These are phyloP conservation scores for Acacia acuminata DNA, from an alignment of 306 rosid genomes.

Conservation along the genomic window DNA sequence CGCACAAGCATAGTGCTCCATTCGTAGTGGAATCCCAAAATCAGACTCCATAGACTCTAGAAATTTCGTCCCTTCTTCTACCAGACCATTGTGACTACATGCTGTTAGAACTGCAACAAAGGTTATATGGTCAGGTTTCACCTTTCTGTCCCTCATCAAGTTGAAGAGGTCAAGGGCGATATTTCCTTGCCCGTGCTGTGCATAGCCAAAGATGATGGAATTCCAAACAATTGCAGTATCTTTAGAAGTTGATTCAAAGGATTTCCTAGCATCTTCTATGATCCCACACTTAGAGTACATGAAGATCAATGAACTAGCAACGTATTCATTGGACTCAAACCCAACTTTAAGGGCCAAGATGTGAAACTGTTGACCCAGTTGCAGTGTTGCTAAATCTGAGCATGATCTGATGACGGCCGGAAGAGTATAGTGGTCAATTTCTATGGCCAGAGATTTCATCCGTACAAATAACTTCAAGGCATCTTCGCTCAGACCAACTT, in stretches of 20 bases:
- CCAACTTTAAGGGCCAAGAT: slow-evolving; percentile 58
- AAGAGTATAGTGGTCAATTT: slow-evolving; percentile 68
- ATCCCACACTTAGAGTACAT: slow-evolving; percentile 93
- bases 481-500: slow-evolving; percentile 71
- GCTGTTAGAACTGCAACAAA: slow-evolving; percentile 85
- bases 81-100: slow-evolving; percentile 79
- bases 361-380: slow-evolving; percentile 79
- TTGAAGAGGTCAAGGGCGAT: slow-evolving; percentile 64
- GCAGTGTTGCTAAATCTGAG: slow-evolving; percentile 77
- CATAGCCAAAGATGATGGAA: slow-evolving; percentile 82
- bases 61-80: slow-evolving; percentile 64
- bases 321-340: slow-evolving; percentile 57
- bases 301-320: slow-evolving; percentile 78
- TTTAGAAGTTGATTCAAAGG: slow-evolving; percentile 60
- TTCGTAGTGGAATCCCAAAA: slow-evolving; percentile 54
- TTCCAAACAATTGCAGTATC: slow-evolving; percentile 72
- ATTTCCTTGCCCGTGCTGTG: slow-evolving; percentile 79
- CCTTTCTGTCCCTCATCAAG: slow-evolving; percentile 60
- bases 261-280: slow-evolving; percentile 73
- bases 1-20: slow-evolving; percentile 90
- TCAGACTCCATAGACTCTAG: slow-evolving; percentile 56
- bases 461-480: slow-evolving; percentile 58
- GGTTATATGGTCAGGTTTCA: slow-evolving; percentile 82
- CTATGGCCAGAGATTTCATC: slow-evolving; percentile 51
- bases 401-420: slow-evolving; percentile 68